phyloP scores from a whole-genome alignment of 176 grass and related monocot species.

The Lolium rigidum region DNA sequence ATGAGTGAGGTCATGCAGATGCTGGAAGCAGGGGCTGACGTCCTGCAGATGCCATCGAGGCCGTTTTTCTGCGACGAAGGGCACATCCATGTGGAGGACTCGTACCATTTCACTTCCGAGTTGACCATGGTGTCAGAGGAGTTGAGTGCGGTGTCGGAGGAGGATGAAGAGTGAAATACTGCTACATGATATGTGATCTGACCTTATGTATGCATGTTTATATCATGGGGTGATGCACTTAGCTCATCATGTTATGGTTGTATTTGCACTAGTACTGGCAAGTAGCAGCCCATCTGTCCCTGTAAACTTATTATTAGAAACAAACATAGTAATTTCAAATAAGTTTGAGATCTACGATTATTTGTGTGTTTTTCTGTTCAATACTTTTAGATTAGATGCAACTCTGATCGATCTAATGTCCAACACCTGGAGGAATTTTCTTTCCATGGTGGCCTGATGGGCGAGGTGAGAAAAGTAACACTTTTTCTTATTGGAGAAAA shows the following conservation, averaged over 20 bases:
- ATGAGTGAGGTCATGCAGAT: slow-evolving; percentile 11
- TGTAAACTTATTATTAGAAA: no score
- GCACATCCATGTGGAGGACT: neutral
- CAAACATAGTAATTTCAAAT: no score
- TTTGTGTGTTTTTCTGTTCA: no score
- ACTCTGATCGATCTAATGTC: no score
- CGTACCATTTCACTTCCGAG: neutral
- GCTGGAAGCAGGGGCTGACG: neutral
- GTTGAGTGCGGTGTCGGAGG: neutral
- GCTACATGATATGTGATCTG: neutral
- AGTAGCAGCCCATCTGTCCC: no score
- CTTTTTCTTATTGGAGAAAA: no score
- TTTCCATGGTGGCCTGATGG: no score
- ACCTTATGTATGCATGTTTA: neutral
- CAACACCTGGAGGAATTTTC: no score
- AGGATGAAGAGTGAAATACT: neutral
- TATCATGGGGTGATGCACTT: neutral
- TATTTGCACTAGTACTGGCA: neutral
- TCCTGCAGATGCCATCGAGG: neutral
- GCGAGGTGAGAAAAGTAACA: no score
- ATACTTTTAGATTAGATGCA: no score
- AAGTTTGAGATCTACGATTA: no score
- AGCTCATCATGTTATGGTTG: neutral
- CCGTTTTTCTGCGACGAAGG: neutral
- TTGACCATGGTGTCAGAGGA: neutral